Percentiles rank a stretch among this genome's conserved stretches.
Evolutionary conservation across 73 alveolate genomes (phyloP).

Genomic region (Paramecium sexaurelia): DNA sequence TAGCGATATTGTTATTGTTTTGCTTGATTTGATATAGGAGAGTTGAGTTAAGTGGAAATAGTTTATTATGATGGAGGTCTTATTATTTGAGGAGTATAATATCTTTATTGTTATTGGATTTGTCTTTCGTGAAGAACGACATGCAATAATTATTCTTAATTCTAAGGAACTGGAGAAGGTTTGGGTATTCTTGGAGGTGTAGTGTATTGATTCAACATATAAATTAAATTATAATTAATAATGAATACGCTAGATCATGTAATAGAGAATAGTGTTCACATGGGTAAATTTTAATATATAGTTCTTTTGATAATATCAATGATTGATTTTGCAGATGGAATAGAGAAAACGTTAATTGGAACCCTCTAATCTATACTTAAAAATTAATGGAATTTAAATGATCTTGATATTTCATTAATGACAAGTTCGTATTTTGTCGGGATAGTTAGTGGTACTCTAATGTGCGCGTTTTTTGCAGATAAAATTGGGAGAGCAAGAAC

Average conservation of each 20-base stretch:
- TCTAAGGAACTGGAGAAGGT: neutral
- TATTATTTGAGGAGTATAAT: neutral
- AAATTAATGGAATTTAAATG: neutral
- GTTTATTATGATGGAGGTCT: neutral
- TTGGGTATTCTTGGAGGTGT: neutral
- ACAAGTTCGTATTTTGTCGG: constrained; percentile 15
- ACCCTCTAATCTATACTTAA: neutral
- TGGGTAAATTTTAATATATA: neutral
- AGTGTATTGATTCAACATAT: neutral
- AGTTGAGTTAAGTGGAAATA: neutral
- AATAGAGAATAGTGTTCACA: neutral
- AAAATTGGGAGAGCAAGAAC: neutral
- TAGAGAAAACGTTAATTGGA: neutral
- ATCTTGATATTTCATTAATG: neutral
- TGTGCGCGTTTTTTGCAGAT: neutral
- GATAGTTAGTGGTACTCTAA: neutral
- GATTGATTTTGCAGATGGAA: constrained; percentile 49
- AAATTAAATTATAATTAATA: neutral
- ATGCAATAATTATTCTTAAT: neutral
- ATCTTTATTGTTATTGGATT: neutral
- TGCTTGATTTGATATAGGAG: neutral
- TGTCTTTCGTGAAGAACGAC: neutral
- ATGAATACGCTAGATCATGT: neutral
- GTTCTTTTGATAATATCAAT: neutral
- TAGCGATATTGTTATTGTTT: neutral